These are phyloP conservation scores for Diddensiella caesifluorescens DNA, from an alignment of 805 yeast genomes.

Conservation along the genomic window DNA sequence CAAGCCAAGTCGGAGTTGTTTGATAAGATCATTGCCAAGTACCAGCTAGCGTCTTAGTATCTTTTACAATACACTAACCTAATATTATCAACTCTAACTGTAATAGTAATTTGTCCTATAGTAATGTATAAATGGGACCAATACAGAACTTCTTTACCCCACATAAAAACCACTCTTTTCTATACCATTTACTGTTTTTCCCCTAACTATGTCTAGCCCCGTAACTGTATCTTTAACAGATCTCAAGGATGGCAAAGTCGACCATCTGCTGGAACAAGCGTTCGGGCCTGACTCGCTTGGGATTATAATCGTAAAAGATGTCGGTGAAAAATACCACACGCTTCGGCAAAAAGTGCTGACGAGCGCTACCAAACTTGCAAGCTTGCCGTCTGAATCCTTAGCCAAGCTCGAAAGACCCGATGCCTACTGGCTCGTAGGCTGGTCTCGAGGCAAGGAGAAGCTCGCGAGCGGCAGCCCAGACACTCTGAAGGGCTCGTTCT, in stretches of 20 bases:
- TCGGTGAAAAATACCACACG: conserved; percentile 37
- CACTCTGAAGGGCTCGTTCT: conserved; percentile 50
- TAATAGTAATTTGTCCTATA: not conserved
- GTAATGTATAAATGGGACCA: not conserved
- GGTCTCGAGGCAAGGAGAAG: conserved; percentile 56
- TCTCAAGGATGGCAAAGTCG: conserved; percentile 31
- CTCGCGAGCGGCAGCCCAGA: conserved; percentile 45
- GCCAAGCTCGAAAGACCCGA: conserved; percentile 43
- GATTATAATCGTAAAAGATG: conserved; percentile 41
- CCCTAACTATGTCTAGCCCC: too few relatives aligned
- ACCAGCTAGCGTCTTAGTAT: too few relatives aligned
- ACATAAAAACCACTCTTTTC: too few relatives aligned
- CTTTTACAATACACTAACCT: too few relatives aligned
- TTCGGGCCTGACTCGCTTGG: conserved; percentile 56
- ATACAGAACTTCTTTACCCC: too few relatives aligned
- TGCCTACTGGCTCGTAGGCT: conserved; percentile 51
- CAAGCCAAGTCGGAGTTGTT: conserved; percentile 59
- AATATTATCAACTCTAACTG: too few relatives aligned
- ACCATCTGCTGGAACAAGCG: conserved; percentile 37
- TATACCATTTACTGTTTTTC: too few relatives aligned
- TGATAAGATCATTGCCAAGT: conserved; percentile 50
- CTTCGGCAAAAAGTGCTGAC: conserved; percentile 41
- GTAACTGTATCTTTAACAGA: conserved; percentile 19
- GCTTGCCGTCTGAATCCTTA: conserved; percentile 35
- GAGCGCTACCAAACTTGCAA: conserved; percentile 41